phyloP scores from a whole-genome alignment of 768 basidiomycete species.

The Lyophyllum semitale region DNA sequence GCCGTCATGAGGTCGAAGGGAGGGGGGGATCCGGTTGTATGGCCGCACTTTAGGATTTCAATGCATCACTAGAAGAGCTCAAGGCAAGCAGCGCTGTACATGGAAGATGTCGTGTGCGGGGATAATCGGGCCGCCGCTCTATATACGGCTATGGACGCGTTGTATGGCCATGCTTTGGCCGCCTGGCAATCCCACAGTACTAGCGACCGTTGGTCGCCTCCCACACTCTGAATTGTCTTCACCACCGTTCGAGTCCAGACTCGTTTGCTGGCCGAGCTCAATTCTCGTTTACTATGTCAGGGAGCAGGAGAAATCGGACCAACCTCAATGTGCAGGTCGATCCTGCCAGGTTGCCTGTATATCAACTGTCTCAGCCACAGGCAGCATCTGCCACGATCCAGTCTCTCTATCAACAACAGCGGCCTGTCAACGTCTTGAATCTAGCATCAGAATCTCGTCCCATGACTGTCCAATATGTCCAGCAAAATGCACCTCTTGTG shows the following conservation, averaged over 20 bases:
- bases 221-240: neutral
- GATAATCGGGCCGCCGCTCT: neutral
- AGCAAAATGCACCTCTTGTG: neutral
- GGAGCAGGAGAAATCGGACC: neutral
- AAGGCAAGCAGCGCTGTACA: conserved; percentile 1
- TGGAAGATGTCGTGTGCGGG: conserved; percentile 11
- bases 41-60: conserved; percentile 9
- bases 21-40: conserved; percentile 8
- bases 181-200: too few relatives aligned
- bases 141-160: conserved; percentile 9
- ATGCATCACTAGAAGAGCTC: neutral
- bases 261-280: neutral
- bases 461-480: neutral
- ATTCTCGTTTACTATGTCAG: neutral
- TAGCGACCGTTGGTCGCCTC: too few relatives aligned
- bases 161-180: conserved; percentile 1
- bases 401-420: neutral
- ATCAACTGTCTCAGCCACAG: conserved; percentile 1
- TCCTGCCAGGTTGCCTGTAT: neutral
- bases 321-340: neutral
- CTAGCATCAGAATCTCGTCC: neutral
- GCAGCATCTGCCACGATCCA: neutral
- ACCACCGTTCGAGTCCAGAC: neutral
- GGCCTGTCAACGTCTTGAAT: neutral
- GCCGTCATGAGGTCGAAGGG: too few relatives aligned